Evolutionary conservation across 495 filamentous ascomycete genomes (phyloP), one percentile per base, ranked within the genome.

Genomic region (Neurospora cerealis): DNA sequence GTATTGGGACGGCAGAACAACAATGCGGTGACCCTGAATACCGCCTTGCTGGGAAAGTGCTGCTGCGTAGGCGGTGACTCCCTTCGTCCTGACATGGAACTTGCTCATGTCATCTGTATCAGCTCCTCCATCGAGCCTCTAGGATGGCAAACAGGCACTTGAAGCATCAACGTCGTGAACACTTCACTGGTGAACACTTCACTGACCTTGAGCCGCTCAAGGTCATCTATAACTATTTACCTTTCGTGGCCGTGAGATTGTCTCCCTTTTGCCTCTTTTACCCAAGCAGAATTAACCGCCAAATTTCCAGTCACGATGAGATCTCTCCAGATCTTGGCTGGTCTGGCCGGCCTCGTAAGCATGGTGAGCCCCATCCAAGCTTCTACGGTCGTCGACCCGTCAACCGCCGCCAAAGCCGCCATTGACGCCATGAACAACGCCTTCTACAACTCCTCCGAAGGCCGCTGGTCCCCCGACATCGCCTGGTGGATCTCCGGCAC

Each of bases 401-500:
- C 70, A 10, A 44, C 66, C 36, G 48, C 74, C 10, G 72, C 79
- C 17, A 74, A 75, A 69, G 75, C 74, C 8, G 80, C 83, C 54
- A 80, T 85, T 37, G 76, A 83, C 15, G 74, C 82, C 48, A 80
- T 85, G 80, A 85, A 84, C 77, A 70, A 8, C 17, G 38, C 28
- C 9, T 79, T 83, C 72, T 83, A 83, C 71, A 77, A 83, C 72
- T 10, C 74, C 3, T 72, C 74, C 4, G 77, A 80, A 2, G 81
- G 79, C 17, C 81, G 82, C 8, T 85, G 83, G 83, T 79, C 81
- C 1, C 74, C 77, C 0, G 73, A 73, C 21, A 71, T 76, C 36
- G 72, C 78, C 2, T 85, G 83, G 83, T 85, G 83, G 83, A 77
- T 85, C 36, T 81, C 78, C 71, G 83, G 81, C 4, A 78, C 82